Base-by-base conservation (phyloP, 495 filamentous ascomycete genomes). In the Neurospora cerealis region DNA sequence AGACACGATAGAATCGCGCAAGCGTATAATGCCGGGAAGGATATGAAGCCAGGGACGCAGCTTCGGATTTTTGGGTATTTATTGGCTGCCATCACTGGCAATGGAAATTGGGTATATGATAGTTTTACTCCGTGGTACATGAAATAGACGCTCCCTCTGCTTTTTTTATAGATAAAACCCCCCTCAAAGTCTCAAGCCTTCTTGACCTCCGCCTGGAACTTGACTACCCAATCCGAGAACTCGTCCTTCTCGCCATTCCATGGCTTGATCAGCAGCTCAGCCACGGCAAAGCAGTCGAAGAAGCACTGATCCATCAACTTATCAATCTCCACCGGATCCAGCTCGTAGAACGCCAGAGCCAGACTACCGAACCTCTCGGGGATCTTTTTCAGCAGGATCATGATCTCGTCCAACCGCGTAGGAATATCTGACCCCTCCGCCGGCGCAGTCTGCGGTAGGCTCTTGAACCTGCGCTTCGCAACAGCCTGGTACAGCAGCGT, bases 401-500 rank as follows among this genome's bases (percentile, higher is more conserved):
- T 77, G 13, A 85, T 78, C 73, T 87, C 84, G 69, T 86, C 81
- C n/a, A 87, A 71, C 7, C 85, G 82, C 28, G 78, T 76, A 13
- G 79, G 71, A n/a, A 83, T 73, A 37, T 74, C 72, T 2, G 79
- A 74, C 13, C 76, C 76, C 8, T 69, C 40, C 3, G 79, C 71
- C 9, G 79, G 74, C 1, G 85, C 80, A 11, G 81, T 37, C 10
- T 78, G 62, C 2, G 86, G 84, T 10, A 91, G 79, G 6, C 83
- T 82, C 80, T 87, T 89, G 44, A 92, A 78, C 48, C 90, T 82
- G 38, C 89, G 81, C 82, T 92, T 92, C 39, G 86, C 78, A 21
- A 89, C 78, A 15, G 90, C 90, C 44, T 87, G 81, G 76, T 91
- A 92, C 70, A 91, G 81, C 40, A 89, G 74, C 5, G 83, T 85